phyloP scores from a whole-genome alignment of 2,329 filamentous ascomycete genomes.

The Ambrosiella beaveri region DNA sequence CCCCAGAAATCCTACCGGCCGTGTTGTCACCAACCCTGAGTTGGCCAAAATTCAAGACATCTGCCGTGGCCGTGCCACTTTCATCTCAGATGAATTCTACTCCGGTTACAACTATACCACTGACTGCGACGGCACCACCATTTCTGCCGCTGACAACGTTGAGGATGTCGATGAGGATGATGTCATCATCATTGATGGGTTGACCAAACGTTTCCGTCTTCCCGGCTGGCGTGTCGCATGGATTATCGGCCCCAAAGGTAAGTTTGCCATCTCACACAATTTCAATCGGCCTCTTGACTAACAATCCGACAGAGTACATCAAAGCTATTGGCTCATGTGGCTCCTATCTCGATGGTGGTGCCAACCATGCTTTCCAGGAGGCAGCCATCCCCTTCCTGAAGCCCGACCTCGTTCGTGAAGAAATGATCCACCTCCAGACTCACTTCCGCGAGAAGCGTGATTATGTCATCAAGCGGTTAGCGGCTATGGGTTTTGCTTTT shows the following conservation, averaged over 20 bases:
- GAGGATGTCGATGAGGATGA: conserved; percentile 79
- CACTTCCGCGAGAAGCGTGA: conserved; percentile 90
- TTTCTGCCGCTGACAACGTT: conserved; percentile 78
- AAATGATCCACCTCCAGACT: conserved; percentile 76
- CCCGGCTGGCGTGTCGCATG: conserved; percentile 94
- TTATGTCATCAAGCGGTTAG: conserved; percentile 65
- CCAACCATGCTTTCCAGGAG: conserved; percentile 90
- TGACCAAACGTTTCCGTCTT: conserved; percentile 92
- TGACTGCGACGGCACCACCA: conserved; percentile 75
- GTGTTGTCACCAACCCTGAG: conserved; percentile 70
- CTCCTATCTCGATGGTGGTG: conserved; percentile 84
- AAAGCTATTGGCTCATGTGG: conserved; percentile 83
- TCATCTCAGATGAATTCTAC: conserved; percentile 97
- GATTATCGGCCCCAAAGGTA: conserved; percentile 75
- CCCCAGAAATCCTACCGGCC: conserved; percentile 83
- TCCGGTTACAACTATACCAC: conserved; percentile 90
- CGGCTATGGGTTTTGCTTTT: conserved; percentile 74
- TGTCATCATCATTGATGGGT: conserved; percentile 83
- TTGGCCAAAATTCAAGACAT: conserved; percentile 83
- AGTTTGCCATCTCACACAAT: conserved; percentile 11
- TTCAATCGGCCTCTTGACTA: conserved; percentile 5
- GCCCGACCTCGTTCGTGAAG: conserved; percentile 56
- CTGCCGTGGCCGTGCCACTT: conserved; percentile 72
- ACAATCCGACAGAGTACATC: conserved; percentile 53
- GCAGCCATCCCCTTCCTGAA: conserved; percentile 89